Base-by-base conservation (phyloP, 2,329 filamentous ascomycete species). In the Trichoderma guizhouense region DNA sequence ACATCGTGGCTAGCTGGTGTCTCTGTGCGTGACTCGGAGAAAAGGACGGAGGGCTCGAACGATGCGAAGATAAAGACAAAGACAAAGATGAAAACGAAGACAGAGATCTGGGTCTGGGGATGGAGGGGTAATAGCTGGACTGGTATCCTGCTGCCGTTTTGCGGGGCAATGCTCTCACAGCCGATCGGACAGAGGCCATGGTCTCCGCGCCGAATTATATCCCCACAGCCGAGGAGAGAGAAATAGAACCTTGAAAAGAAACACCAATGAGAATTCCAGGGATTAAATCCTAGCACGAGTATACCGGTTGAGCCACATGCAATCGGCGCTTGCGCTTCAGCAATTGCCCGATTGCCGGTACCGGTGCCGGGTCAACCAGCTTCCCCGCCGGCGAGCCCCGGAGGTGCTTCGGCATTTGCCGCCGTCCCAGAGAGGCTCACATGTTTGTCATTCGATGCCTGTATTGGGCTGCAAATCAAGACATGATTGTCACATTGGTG, bases 1-100 rank as follows among this genome's bases (percentile, higher is more conserved):
- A 90, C 89, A 91, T 91, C 69, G 79, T 85, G 79, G 78, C 74
- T 51, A 71, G 70, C 51, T 76, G 76, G 69, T 72, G 77, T 69
- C 71, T 74, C 28, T 74, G 75, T 68, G 39, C 18, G 26, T 47
- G 65, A 30, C 34, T n/a, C 26, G 24, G 36, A 21, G 5, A 32
- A 36, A 21, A 28, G 62, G n/a, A 64, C n/a, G 6, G 43, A n/a
- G 7, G 12, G 26, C 26, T 76, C 63, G 79, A 72, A 69, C 77
- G 51, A 32, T 14, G 69, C 53, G 28, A 77, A 32, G 30, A 39
- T 28, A 28, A 55, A 51, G 43, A 63, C 51, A n/a, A 24, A 30
- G 64, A 43, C 39, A 43, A 58, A 26, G 32, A 24, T n/a, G 64
- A 51, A 32, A 11, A 21, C 30, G 36, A 68, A 55, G 64, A 57